Percentiles rank a stretch among this genome's conserved stretches.
These are phyloP conservation scores for Kluyveromyces nonfermentans DNA, from an alignment of 805 yeast species.

Conservation along the genomic window DNA sequence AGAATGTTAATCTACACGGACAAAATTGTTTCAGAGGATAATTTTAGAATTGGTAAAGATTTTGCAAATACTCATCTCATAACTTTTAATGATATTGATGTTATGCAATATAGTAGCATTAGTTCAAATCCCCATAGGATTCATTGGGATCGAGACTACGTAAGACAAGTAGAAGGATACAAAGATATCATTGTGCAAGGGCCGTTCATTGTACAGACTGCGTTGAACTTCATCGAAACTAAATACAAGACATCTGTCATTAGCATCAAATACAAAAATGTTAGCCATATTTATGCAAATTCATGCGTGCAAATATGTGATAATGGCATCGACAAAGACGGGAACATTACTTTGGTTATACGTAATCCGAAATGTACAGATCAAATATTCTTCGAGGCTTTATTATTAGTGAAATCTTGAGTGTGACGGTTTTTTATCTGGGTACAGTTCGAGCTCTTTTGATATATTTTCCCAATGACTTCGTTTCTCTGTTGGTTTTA, in stretches of 20 bases:
- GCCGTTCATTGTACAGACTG: slow-evolving; percentile 58
- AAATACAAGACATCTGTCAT: slow-evolving; percentile 15
- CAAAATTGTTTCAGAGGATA: slow-evolving; percentile 12
- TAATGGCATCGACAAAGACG: slow-evolving; percentile 2
- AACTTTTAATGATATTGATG: slow-evolving; percentile 32
- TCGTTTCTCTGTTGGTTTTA: slow-evolving; percentile 39
- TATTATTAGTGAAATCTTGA: slow-evolving; percentile 6
- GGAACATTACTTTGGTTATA: neutral
- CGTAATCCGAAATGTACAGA: slow-evolving; percentile 5
- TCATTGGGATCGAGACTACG: slow-evolving; percentile 58
- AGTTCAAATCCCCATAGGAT: slow-evolving; percentile 79
- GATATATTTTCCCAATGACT: slow-evolving; percentile 41
- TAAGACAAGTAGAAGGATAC: slow-evolving; percentile 46
- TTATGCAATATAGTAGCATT: slow-evolving; percentile 58
- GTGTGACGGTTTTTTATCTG: slow-evolving; percentile 8
- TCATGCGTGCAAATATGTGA: slow-evolving; percentile 21
- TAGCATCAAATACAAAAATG: slow-evolving; percentile 35
- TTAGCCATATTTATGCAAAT: slow-evolving; percentile 34
- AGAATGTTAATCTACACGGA: slow-evolving; percentile 58
- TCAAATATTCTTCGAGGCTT: slow-evolving; percentile 6
- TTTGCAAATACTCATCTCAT: slow-evolving; percentile 15
- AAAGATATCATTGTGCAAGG: slow-evolving; percentile 67
- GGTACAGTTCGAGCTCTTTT: slow-evolving; percentile 9
- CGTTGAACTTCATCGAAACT: slow-evolving; percentile 42
- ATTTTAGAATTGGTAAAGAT: neutral